Conservation (phyloP, 106 monocot species). For the Phalaenopsis equestris region DNA sequence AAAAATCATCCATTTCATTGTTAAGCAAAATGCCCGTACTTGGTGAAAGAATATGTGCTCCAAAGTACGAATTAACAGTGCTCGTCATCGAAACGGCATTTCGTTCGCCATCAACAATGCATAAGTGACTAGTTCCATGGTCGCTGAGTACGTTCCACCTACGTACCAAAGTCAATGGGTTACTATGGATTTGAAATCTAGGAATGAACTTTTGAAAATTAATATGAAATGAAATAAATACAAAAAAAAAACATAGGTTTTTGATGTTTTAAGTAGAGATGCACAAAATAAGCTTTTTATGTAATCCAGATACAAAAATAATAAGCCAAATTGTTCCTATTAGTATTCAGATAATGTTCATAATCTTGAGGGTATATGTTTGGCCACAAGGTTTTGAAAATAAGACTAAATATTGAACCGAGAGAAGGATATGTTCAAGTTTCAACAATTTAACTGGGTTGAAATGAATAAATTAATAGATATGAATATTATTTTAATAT, state of each 20-base stretch:
- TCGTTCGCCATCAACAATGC: constrained; percentile 62
- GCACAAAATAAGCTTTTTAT: background rate
- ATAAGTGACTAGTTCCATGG: constrained; percentile 89
- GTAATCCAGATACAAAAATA: background rate
- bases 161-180: background rate
- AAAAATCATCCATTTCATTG: constrained; percentile 99
- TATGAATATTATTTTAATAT: too few species aligned
- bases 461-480: too few species aligned
- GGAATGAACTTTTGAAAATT: background rate
- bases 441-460: too few species aligned
- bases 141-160: constrained; percentile 82
- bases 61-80: constrained; percentile 82
- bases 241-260: background rate
- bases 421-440: too few species aligned
- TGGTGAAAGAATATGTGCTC: constrained; percentile 48
- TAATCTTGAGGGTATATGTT: background rate
- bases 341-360: background rate
- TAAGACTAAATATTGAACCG: too few species aligned
- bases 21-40: constrained; percentile 88
- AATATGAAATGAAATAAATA: background rate
- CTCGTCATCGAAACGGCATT: constrained; percentile 90
- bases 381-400: too few species aligned
- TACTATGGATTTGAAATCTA: background rate
- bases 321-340: background rate
- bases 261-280: background rate